Evolutionary conservation across 805 yeast species (phyloP).

Genomic region (Candida lessepsii): DNA sequence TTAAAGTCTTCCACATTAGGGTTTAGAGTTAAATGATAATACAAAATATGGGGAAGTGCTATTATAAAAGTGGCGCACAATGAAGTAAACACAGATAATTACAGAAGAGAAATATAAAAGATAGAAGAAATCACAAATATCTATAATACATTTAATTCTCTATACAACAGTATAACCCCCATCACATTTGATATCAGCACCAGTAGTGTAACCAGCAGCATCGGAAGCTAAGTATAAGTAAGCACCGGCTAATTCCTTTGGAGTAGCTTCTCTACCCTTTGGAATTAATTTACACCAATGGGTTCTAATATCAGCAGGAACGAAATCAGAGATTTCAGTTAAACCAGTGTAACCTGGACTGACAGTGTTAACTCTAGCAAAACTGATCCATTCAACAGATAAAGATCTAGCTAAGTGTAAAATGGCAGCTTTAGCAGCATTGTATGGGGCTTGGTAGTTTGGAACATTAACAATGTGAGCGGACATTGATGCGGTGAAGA

Average conservation of each 20-base stretch:
- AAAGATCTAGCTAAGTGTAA: slow-evolving; percentile 72
- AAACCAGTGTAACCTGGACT: slow-evolving; percentile 80
- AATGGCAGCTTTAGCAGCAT: slow-evolving; percentile 84
- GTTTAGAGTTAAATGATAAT: no score
- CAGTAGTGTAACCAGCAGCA: slow-evolving; percentile 78
- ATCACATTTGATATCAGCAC: slow-evolving; percentile 72
- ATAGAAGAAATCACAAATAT: neutral
- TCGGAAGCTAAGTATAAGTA: slow-evolving; percentile 77
- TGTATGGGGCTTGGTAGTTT: slow-evolving; percentile 81
- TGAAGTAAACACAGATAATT: neutral
- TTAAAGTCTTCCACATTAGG: no score
- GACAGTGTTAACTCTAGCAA: slow-evolving; percentile 79
- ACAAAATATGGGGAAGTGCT: no score
- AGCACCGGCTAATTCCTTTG: slow-evolving; percentile 77
- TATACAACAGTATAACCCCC: slow-evolving; percentile 69
- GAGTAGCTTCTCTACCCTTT: slow-evolving; percentile 71
- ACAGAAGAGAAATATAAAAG: no score
- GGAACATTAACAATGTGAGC: slow-evolving; percentile 87
- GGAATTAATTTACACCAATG: slow-evolving; percentile 53
- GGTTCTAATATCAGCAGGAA: slow-evolving; percentile 33
- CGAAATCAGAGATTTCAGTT: slow-evolving; percentile 57
- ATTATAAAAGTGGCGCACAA: no score
- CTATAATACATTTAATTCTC: slow-evolving; percentile 3
- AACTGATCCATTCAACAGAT: slow-evolving; percentile 84
- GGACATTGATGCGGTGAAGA: slow-evolving; percentile 87